Conservation (phyloP, 2,329 filamentous ascomycete genomes). For the Aureobasidium sp. region DNA sequence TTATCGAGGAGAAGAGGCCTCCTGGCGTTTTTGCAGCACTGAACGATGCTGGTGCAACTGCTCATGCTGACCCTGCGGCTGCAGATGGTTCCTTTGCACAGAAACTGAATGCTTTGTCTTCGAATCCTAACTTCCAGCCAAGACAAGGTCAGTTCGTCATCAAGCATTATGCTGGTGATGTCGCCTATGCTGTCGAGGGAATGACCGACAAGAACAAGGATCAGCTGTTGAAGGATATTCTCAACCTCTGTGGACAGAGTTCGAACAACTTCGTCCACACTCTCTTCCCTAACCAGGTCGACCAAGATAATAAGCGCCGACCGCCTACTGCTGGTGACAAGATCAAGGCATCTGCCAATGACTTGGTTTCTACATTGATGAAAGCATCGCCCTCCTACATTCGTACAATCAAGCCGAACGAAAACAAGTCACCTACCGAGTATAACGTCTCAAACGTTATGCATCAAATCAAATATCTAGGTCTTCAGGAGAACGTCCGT, state of each 20-base stretch:
- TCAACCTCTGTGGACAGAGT: constrained; percentile 77
- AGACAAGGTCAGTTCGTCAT: constrained; percentile 95
- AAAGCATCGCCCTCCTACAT: constrained; percentile 97
- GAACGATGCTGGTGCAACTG: constrained; percentile 98
- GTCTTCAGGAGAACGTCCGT: constrained; percentile 97
- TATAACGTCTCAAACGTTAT: constrained; percentile 89
- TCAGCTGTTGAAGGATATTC: constrained; percentile 83
- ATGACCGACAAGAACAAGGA: constrained; percentile 99
- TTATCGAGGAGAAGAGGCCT: constrained; percentile 87
- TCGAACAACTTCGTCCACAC: constrained; percentile 78
- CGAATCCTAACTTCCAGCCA: constrained; percentile 80
- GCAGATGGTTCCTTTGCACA: constrained; percentile 96
- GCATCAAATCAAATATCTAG: constrained; percentile 97
- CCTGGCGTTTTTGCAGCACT: constrained; percentile 89
- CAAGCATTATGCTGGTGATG: constrained; percentile 97
- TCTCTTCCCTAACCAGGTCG: constrained; percentile 84
- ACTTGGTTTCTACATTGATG: constrained; percentile 90
- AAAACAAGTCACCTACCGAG: constrained; percentile 92
- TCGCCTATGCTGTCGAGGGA: constrained; percentile 85
- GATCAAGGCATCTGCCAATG: constrained; percentile 90
- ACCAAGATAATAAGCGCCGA: constrained; percentile 89
- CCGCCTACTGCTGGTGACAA: constrained; percentile 94
- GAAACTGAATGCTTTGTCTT: constrained; percentile 76
- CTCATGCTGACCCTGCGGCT: constrained; percentile 86
- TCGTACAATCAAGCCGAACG: constrained; percentile 97